phyloP scores from a whole-genome alignment of 2,329 filamentous ascomycete species.

The Decorospora gaudefroyi region DNA sequence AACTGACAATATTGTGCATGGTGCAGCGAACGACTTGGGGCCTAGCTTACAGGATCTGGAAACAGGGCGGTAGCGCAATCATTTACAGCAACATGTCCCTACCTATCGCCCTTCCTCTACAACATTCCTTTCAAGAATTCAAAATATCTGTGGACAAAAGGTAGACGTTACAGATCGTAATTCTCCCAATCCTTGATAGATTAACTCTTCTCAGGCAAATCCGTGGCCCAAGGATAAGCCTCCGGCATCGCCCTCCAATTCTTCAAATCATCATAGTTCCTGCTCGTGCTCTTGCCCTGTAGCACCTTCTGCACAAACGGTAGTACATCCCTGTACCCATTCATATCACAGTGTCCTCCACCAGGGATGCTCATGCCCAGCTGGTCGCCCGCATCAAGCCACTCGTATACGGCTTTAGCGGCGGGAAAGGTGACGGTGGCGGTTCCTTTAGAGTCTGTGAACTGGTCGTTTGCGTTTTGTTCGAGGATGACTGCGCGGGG shows the following conservation, averaged over 20 bases:
- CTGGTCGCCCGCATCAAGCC: conserved; percentile 37
- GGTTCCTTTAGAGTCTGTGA: conserved; percentile 56
- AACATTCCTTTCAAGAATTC: too few species aligned
- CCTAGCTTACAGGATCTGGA: too few species aligned
- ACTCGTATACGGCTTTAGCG: conserved; percentile 43
- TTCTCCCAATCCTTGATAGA: too few species aligned
- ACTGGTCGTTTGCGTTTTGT: conserved; percentile 50
- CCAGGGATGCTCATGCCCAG: conserved; percentile 55
- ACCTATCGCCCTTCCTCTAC: too few species aligned
- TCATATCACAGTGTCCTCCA: conserved; percentile 57
- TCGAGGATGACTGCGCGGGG: conserved; percentile 44
- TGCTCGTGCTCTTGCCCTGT: conserved; percentile 53
- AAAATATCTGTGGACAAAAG: too few species aligned
- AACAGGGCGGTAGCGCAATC: too few species aligned
- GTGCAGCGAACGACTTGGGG: too few species aligned
- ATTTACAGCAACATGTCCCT: too few species aligned
- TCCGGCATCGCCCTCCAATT: conserved; percentile 53
- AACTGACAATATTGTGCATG: too few species aligned
- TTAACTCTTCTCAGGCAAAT: conserved; percentile 17
- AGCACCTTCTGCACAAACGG: conserved; percentile 57
- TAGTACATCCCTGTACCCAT: conserved; percentile 54
- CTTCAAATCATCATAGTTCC: conserved; percentile 54
- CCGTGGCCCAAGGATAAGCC: conserved; percentile 53
- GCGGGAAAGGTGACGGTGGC: conserved; percentile 44
- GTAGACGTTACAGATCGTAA: too few species aligned